These are phyloP conservation scores for Suillus brevipes DNA, from an alignment of 768 basidiomycete genomes.

Conservation along the genomic window DNA sequence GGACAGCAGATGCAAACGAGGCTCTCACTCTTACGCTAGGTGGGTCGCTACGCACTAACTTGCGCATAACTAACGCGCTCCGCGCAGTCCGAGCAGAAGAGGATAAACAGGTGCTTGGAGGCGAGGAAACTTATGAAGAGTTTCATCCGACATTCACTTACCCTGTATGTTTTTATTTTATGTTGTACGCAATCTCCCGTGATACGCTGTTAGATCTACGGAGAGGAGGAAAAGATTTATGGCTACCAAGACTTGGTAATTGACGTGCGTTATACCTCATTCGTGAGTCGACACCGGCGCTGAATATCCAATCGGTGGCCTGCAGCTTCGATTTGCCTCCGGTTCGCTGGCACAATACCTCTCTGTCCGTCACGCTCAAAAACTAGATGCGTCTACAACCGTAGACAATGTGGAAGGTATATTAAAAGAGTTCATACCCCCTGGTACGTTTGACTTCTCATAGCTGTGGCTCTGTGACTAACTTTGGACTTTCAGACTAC, in stretches of 20 bases:
- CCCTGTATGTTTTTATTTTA: slow-evolving; percentile 54
- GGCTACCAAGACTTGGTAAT: slow-evolving; percentile 86
- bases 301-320: background rate
- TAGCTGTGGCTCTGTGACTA: background rate
- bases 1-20: slow-evolving; percentile 80
- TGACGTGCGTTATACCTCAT: slow-evolving; percentile 56
- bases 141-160: slow-evolving; percentile 95
- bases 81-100: slow-evolving; percentile 64
- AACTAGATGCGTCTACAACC: slow-evolving; percentile 62
- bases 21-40: slow-evolving; percentile 76
- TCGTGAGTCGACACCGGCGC: slow-evolving; percentile 2
- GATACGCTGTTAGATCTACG: slow-evolving; percentile 66
- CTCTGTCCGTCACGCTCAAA: slow-evolving; percentile 62
- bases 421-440: slow-evolving; percentile 74
- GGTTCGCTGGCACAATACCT: slow-evolving; percentile 83
- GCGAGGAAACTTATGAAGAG: slow-evolving; percentile 58
- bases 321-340: slow-evolving; percentile 81
- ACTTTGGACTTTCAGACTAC: slow-evolving; percentile 50
- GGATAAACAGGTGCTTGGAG: slow-evolving; percentile 58
- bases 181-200: background rate
- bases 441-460: slow-evolving; percentile 42
- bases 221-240: slow-evolving; percentile 95
- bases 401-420: slow-evolving; percentile 87
- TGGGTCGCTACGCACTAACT: slow-evolving; percentile 29
- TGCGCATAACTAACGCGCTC: slow-evolving; percentile 3